Evolutionary conservation across 176 grass and related monocot species (phyloP).

Genomic region (Typha latifolia): DNA sequence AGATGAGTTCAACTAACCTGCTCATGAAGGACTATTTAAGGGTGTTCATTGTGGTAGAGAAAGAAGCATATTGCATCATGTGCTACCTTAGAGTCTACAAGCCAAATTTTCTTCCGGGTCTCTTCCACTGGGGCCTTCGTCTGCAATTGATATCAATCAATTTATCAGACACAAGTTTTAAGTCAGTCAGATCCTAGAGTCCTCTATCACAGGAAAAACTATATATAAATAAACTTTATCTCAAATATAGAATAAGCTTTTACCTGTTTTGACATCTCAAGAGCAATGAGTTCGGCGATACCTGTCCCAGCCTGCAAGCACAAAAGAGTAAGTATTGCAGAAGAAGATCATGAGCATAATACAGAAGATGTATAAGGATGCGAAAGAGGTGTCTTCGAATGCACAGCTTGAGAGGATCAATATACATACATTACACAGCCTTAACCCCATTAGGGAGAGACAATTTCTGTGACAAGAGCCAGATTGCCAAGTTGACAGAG

Average conservation of each 20-base stretch:
- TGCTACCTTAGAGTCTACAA: conserved; percentile 93
- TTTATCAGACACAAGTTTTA: conserved; percentile 8
- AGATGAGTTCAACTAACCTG: conserved; percentile 4
- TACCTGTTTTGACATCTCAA: conserved; percentile 95
- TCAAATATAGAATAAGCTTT: conserved; percentile 11
- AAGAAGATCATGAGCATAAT: conserved; percentile 3
- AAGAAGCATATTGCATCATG: neutral
- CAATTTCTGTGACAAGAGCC: too few relatives aligned
- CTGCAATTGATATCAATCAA: conserved; percentile 23
- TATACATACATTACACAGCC: too few relatives aligned
- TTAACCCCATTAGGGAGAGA: too few relatives aligned
- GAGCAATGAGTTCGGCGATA: conserved; percentile 93
- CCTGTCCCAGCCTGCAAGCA: conserved; percentile 77
- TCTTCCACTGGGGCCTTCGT: conserved; percentile 68
- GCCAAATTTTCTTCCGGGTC: conserved; percentile 82
- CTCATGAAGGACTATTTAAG: neutral
- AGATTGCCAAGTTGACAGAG: too few relatives aligned
- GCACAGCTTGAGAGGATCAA: too few relatives aligned
- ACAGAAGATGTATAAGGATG: neutral
- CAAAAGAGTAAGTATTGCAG: conserved; percentile 9
- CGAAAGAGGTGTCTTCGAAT: neutral
- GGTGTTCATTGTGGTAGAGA: neutral
- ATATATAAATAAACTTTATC: neutral
- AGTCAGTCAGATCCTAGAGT: neutral
- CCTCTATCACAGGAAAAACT: neutral